Evolutionary conservation across 2,329 filamentous ascomycete species (phyloP).

Genomic region (Epichloe brachyelytri): DNA sequence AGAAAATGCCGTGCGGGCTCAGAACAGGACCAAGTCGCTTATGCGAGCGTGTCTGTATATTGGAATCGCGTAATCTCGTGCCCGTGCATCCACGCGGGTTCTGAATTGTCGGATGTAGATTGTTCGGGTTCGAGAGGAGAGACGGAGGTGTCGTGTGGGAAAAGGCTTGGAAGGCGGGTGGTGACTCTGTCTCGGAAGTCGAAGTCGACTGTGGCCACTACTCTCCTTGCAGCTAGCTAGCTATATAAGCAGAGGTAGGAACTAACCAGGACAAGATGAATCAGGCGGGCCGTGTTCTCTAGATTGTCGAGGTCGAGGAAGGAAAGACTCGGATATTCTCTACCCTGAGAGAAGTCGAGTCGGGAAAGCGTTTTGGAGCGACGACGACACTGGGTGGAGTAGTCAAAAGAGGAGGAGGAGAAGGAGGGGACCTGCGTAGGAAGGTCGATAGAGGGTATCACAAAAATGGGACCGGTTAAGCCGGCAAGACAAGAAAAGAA

Average conservation of each 20-base stretch:
- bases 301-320: background rate
- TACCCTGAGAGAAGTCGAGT: background rate
- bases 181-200: slow-evolving; percentile 1
- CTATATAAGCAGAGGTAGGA: background rate
- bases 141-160: background rate
- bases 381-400: slow-evolving; percentile 1
- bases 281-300: background rate
- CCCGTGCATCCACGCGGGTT: slow-evolving; percentile 3
- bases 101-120: background rate
- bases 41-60: background rate
- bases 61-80: background rate
- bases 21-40: background rate
- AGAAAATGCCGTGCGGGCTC: background rate
- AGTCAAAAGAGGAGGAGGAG: background rate
- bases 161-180: background rate
- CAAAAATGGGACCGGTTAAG: background rate
- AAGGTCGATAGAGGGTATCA: slow-evolving; percentile 2
- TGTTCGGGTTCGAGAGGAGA: background rate
- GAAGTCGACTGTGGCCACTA: background rate
- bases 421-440: background rate
- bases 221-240: background rate
- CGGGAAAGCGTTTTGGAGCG: background rate
- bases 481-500: background rate
- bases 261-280: background rate
- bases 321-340: background rate